Evolutionary conservation across 129 eudicot genomes (phyloP), one percentile per base, ranked within the genome.

Genomic region (Pseudognaphalium luteoalbum): DNA sequence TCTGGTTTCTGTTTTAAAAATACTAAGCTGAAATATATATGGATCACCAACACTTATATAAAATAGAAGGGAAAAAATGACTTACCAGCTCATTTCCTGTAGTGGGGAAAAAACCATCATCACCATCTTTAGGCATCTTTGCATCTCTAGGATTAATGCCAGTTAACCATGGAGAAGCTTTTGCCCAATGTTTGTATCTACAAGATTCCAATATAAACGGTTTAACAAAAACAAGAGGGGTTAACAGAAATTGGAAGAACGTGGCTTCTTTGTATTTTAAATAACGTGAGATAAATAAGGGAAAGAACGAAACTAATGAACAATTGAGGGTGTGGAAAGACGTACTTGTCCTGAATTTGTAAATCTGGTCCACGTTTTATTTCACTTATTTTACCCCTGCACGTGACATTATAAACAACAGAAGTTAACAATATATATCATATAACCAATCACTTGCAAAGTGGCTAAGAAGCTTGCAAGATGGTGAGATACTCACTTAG

Each of bases 51-150:
- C 11, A 78, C 12, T 4, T 37, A 32, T 29, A 68, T 16, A n/a
- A 15, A 15, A 39, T 60, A 44, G 15, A 25, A 25, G 7, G 50
- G 44, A 29, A 14, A 41, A 14, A 37, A 80, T 7, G 56, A 78
- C 83, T 62, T 82, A 89, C 99, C 92, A 95, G 75, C 7, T 95
- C 99, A 83, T 85, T 95, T 28, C 97, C 97, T 29, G 94, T 82
- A 85, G 96, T 90, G 44, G 99, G 99, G 30, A 76, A 95, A 79
- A 89, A 91, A 6, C 99, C 99, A 71, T 95, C 99, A 75, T 95
- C 96, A 3, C 99, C 99, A 86, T 95, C 81, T 81, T 84, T 70
- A 69, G 99, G 99, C 97, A 91, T 95, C 71, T 81, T 82, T 57
- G 73, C 83, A 80, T 95, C 99, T 82, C 93, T 87, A 71, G 97